These are phyloP conservation scores for Penicillium sp. DNA, from an alignment of 2,329 filamentous ascomycete species.

Conservation along the genomic window DNA sequence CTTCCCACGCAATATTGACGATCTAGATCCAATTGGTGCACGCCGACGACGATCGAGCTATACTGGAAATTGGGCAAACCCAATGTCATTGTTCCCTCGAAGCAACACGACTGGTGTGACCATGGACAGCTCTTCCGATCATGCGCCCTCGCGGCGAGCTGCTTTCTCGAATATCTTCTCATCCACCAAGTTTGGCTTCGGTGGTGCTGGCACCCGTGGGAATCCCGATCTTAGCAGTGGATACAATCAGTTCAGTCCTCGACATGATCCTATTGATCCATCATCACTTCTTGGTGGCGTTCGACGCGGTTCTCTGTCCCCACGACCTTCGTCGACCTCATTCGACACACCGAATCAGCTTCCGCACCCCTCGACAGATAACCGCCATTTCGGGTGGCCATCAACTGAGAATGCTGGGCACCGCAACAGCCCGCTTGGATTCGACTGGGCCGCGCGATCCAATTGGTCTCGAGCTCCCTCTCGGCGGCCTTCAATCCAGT, in stretches of 20 bases:
- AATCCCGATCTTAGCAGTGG: constrained; percentile 36
- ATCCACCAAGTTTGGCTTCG: constrained; percentile 39
- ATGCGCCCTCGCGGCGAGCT: constrained; percentile 39
- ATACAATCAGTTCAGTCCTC: constrained; percentile 49
- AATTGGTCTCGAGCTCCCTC: constrained; percentile 76
- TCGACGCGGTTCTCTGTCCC: constrained; percentile 45
- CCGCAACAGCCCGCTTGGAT: constrained; percentile 50
- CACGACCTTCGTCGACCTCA: constrained; percentile 53
- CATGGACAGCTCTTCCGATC: constrained; percentile 43
- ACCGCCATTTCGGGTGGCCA: constrained; percentile 69
- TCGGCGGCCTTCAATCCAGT: constrained; percentile 74
- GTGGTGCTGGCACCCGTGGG: constrained; percentile 32
- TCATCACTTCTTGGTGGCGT: constrained; percentile 44
- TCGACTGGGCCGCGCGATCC: constrained; percentile 53
- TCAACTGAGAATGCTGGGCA: constrained; percentile 54
- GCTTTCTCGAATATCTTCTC: constrained; percentile 47
- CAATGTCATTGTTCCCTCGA: constrained; percentile 48
- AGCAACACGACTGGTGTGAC: constrained; percentile 45
- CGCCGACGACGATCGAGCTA: constrained; percentile 57
- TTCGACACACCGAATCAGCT: constrained; percentile 56
- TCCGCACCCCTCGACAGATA: constrained; percentile 75
- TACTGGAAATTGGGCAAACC: constrained; percentile 55
- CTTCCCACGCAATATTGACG: constrained; percentile 56
- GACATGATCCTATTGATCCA: constrained; percentile 48
- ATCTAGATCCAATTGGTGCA: constrained; percentile 51